These are phyloP conservation scores for Pterula multifida DNA, from an alignment of 1,284 basidiomycete species.

Conservation along the genomic window DNA sequence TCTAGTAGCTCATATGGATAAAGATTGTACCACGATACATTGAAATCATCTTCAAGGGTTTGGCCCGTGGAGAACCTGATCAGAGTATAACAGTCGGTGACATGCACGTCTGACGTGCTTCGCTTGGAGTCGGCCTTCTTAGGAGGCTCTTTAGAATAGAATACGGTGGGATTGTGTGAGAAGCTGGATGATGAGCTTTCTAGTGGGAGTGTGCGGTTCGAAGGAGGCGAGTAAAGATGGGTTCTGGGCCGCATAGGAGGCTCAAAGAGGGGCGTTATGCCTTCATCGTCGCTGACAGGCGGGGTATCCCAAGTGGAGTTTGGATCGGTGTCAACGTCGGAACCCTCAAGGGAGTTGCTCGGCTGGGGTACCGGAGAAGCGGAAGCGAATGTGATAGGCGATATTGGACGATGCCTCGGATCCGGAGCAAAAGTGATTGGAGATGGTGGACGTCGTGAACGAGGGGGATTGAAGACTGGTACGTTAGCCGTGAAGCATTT, in stretches of 20 bases:
- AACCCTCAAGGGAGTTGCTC: slow-evolving; percentile 8
- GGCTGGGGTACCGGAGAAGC: slow-evolving; percentile 9
- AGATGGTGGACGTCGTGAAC: slow-evolving; percentile 23
- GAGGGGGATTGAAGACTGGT: slow-evolving; percentile 14
- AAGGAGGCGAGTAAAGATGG: background rate
- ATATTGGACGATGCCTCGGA: slow-evolving; percentile 30
- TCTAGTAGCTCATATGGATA: slow-evolving; percentile 54
- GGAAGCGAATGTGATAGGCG: slow-evolving; percentile 49
- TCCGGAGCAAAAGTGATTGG: slow-evolving; percentile 34
- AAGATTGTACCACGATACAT: slow-evolving; percentile 42
- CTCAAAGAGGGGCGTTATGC: slow-evolving; percentile 6
- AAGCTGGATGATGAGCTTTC: background rate
- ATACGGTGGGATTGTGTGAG: background rate
- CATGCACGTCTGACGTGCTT: background rate
- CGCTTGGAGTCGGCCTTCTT: background rate
- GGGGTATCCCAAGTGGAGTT: slow-evolving; percentile 13
- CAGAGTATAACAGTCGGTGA: slow-evolving; percentile 23
- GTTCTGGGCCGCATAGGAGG: slow-evolving; percentile 20
- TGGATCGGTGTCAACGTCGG: slow-evolving; percentile 17
- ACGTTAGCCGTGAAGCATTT: slow-evolving; percentile 31
- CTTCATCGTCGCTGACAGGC: slow-evolving; percentile 1
- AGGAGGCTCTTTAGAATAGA: background rate
- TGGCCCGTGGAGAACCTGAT: slow-evolving; percentile 55
- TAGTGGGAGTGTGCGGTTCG: background rate
- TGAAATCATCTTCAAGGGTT: slow-evolving; percentile 51